Evolutionary conservation across 805 yeast genomes (phyloP), one percentile per base, ranked within the genome.

Genomic region (Metschnikowia chrysomelidarum): DNA sequence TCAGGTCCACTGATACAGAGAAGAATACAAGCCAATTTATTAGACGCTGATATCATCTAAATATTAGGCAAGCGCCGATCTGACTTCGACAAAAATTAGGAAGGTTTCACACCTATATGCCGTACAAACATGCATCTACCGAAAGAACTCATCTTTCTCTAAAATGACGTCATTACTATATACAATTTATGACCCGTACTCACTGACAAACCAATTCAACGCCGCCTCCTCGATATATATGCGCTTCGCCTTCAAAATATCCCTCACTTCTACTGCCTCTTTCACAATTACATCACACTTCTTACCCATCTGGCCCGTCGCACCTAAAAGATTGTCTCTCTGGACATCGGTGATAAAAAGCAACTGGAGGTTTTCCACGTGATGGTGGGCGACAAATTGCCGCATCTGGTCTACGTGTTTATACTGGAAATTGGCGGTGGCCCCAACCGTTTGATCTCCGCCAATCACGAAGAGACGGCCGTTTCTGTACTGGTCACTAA

Each of bases 231-330:
- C 96, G 40, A 88, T 74, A 49, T 77, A 76, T 40, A 88, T 67
- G 46, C 87, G 74, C 51, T 82, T 75, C 10, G 96, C 91, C 61
- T 78, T 82, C 43, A 89, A 73, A 33, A 89, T 52, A 56, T 88
- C 95, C 61, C 89, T 78, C 13, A 89, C 91, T 55, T 82, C 85
- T 23, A 87, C 76, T 15, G 82, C 83, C 52, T 87, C 94, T 56
- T 82, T 80, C 44, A 78, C 76, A 42, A 84, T 62, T 21, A 88
- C 78, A 41, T 73, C 82, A 28, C 85, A 75, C 50, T 73, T 76
- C 19, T 62, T 59, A 42, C 75, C 74, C 49, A 66, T 69, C 30
- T 59, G 53, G 31, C 71, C 75, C 7, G 86, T 75, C 13, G 87
- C 75, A 29, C 69, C 59, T 43, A 80, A 64, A 48, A 87, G 70